Evolutionary conservation across 139 green algal species (phyloP), one percentile per base, ranked within the genome.

Genomic region (Gonium pectorale): DNA sequence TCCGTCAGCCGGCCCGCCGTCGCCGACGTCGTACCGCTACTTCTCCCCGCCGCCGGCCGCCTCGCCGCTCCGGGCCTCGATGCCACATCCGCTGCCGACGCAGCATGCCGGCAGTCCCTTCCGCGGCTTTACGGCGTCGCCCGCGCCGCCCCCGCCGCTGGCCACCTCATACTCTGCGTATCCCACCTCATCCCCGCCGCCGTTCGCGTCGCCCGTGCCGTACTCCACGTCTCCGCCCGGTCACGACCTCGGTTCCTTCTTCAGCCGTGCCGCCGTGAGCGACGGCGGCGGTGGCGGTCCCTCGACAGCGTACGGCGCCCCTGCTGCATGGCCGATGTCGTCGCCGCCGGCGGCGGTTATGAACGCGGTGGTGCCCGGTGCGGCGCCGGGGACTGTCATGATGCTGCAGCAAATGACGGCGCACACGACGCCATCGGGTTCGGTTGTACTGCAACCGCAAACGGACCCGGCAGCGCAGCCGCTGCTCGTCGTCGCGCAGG

Each of bases 401-500:
- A 70, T 83, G 38, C n/a, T 83, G 11, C 60, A 73, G 77, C 62
- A 40, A 0, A n/a, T 83, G 2, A 22, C 75, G 17, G 60, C 60
- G 5, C 11, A 33, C 38, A 62, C 60, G 5, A 62, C 59, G 13
- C 5, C 75, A 2, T 29, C n/a, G 5, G 75, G 75, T 19, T 40
- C 17, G 43, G 5, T 83, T 17, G 43, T 83, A 29, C 75, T 83
- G 35, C 75, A 72, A 38, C 59, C 74, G 38, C 71, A 70, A 6
- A 31, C 22, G 19, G n/a, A 69, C 27, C 54, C 38, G 0, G 9
- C 40, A 13, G 56, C 69, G 40, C 56, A 29, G 59, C 75, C 60
- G 13, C 29, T 83, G n/a, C 59, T 83, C 21, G 59, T 72, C 38
- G 56, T 83, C 15, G 60, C 75, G 5, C 70, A 72, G 33, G 59